Evolutionary conservation across 2,329 filamentous ascomycete genomes (phyloP).

Genomic region (Colletotrichum echinochloae): DNA sequence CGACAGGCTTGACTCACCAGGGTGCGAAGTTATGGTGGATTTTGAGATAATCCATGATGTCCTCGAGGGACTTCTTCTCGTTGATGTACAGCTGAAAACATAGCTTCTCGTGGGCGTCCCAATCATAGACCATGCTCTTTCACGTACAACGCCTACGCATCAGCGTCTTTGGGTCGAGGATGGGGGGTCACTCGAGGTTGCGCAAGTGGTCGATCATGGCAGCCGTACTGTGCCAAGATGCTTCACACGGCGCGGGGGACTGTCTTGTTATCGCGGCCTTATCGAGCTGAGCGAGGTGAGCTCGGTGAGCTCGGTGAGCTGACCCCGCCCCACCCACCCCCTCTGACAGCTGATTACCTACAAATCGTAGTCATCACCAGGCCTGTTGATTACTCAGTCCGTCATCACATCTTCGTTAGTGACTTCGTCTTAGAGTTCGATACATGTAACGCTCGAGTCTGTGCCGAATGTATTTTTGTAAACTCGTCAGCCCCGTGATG

Average conservation of each 20-base stretch:
- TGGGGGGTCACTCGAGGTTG: constrained; percentile 2
- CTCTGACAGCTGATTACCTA: not conserved
- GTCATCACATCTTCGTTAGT: not conserved
- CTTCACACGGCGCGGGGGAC: constrained; percentile 1
- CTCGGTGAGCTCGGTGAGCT: constrained; percentile 12
- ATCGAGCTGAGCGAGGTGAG: constrained; percentile 6
- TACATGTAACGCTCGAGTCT: not conserved
- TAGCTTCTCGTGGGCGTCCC: constrained; percentile 57
- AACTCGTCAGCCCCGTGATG: not conserved
- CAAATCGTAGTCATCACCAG: not conserved
- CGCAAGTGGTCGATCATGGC: constrained; percentile 39
- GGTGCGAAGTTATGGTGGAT: constrained; percentile 75
- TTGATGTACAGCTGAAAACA: constrained; percentile 77
- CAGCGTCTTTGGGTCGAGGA: constrained; percentile 23
- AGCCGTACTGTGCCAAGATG: constrained; percentile 33
- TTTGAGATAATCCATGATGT: constrained; percentile 80
- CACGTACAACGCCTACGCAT: constrained; percentile 7
- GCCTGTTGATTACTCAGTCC: not conserved
- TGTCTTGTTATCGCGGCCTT: constrained; percentile 8
- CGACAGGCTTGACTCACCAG: constrained; percentile 63
- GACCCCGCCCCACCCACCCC: not conserved
- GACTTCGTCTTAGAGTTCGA: not conserved
- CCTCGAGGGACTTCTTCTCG: constrained; percentile 77
- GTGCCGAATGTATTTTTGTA: not conserved
- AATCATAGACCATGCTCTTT: constrained; percentile 59